These are phyloP conservation scores for Wickerhamiella pararugosa DNA, from an alignment of 1,139 yeast species.

Conservation along the genomic window DNA sequence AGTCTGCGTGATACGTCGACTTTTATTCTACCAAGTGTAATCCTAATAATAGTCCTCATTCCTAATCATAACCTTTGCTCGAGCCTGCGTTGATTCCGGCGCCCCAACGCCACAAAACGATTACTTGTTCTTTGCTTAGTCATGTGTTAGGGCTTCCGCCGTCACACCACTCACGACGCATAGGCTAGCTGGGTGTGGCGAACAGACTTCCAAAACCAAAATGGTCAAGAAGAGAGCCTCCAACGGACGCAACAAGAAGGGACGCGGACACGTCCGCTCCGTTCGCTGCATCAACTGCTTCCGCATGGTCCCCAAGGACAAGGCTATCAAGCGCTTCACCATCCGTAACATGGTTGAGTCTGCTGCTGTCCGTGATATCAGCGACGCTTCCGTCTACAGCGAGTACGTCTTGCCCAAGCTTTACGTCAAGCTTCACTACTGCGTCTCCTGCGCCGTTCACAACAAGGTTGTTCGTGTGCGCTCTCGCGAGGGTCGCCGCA, in stretches of 20 bases:
- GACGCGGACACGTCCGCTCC: conserved; percentile 99
- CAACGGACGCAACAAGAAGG: conserved; percentile 99
- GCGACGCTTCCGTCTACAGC: conserved; percentile 98
- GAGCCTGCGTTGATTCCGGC: too few species aligned
- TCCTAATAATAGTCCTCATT: too few species aligned
- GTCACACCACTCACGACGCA: not conserved
- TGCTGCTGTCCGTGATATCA: conserved; percentile 99
- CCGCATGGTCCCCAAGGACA: conserved; percentile 99
- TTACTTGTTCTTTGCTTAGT: too few species aligned
- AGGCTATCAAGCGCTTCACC: conserved; percentile 99
- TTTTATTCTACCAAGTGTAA: too few species aligned
- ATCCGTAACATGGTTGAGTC: conserved; percentile 99
- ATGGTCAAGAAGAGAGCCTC: conserved; percentile 99
- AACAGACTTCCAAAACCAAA: conserved; percentile 23
- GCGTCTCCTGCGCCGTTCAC: conserved; percentile 99
- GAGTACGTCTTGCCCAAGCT: conserved; percentile 99
- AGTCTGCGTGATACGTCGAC: too few species aligned
- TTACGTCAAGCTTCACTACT: conserved; percentile 99
- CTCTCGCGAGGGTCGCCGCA: conserved; percentile 96
- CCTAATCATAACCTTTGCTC: too few species aligned
- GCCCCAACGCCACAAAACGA: too few species aligned
- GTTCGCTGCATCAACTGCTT: conserved; percentile 99
- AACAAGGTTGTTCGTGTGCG: conserved; percentile 99
- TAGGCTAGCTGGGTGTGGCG: too few species aligned
- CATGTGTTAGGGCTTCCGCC: not conserved